phyloP scores from a whole-genome alignment of 192 early-diverging fungal species.

The Coemansia sp. region DNA sequence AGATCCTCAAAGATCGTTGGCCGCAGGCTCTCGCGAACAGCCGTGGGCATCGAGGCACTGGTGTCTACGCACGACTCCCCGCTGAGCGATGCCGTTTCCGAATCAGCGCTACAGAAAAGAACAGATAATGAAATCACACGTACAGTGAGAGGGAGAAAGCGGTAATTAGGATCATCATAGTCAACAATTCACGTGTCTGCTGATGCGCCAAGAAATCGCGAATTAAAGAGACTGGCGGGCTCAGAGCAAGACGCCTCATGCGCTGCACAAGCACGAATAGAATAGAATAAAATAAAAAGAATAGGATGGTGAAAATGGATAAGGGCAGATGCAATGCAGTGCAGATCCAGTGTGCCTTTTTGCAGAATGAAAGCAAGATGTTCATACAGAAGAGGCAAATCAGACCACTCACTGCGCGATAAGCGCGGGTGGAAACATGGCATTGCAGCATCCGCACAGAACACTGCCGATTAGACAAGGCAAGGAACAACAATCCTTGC shows the following conservation, averaged over 20 bases:
- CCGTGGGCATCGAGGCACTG: constrained; percentile 20
- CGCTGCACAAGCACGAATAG: no score
- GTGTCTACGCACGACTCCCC: constrained; percentile 53
- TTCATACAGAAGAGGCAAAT: constrained; percentile 4
- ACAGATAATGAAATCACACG: neutral
- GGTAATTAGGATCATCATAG: neutral
- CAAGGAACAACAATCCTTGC: no score
- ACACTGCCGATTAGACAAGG: no score
- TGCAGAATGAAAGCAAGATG: constrained; percentile 6
- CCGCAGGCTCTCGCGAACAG: constrained; percentile 49
- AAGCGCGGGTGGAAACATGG: no score
- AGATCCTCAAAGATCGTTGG: constrained; percentile 55
- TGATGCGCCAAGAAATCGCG: neutral
- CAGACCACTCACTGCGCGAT: neutral
- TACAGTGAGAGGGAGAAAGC: neutral
- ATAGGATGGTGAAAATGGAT: neutral
- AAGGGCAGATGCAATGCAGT: constrained; percentile 1
- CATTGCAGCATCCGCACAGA: no score
- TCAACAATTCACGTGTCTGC: neutral
- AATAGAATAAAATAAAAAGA: neutral
- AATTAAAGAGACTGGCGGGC: neutral
- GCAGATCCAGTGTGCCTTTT: constrained; percentile 6
- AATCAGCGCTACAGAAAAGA: constrained; percentile 30
- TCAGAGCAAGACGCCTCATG: neutral
- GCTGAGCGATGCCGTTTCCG: constrained; percentile 51